These are phyloP conservation scores for Penicillium silybi DNA, from an alignment of 495 filamentous ascomycete genomes.

Conservation along the genomic window DNA sequence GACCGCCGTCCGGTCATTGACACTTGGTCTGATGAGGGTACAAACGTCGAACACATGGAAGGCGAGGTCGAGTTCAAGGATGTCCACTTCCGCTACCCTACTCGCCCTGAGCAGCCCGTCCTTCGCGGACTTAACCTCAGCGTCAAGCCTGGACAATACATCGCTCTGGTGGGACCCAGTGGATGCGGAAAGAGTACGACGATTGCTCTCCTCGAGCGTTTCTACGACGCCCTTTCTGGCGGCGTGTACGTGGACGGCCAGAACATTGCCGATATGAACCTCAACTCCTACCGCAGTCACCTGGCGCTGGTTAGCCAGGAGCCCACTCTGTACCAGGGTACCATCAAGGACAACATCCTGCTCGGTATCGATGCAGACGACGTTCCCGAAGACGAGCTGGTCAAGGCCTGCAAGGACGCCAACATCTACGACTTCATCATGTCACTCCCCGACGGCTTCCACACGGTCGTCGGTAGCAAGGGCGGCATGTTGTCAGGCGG, in stretches of 20 bases:
- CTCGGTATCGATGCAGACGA: constrained; percentile 62
- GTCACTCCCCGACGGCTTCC: constrained; percentile 69
- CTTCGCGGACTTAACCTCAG: constrained; percentile 68
- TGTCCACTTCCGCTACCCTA: constrained; percentile 80
- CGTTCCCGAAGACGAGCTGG: constrained; percentile 63
- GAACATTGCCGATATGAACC: constrained; percentile 68
- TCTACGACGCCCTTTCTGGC: constrained; percentile 77
- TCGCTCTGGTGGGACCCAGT: constrained; percentile 76
- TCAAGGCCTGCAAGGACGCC: constrained; percentile 76
- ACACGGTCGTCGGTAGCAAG: constrained; percentile 71
- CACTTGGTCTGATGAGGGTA: constrained; percentile 73
- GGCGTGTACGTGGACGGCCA: constrained; percentile 69
- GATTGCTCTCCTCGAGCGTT: constrained; percentile 75
- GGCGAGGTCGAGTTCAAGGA: constrained; percentile 74
- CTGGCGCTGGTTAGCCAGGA: constrained; percentile 83
- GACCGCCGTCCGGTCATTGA: constrained; percentile 76
- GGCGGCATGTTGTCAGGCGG: constrained; percentile 77
- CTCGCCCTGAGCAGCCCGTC: constrained; percentile 73
- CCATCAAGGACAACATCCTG: constrained; percentile 77
- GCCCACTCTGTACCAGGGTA: constrained; percentile 82
- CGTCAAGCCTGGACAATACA: constrained; percentile 71
- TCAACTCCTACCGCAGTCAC: constrained; percentile 72
- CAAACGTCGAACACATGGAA: constrained; percentile 52
- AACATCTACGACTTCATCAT: constrained; percentile 93
- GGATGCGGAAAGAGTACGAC: constrained; percentile 85